phyloP scores from a whole-genome alignment of 352 stramenopile species.

The Globisporangium ultimum region DNA sequence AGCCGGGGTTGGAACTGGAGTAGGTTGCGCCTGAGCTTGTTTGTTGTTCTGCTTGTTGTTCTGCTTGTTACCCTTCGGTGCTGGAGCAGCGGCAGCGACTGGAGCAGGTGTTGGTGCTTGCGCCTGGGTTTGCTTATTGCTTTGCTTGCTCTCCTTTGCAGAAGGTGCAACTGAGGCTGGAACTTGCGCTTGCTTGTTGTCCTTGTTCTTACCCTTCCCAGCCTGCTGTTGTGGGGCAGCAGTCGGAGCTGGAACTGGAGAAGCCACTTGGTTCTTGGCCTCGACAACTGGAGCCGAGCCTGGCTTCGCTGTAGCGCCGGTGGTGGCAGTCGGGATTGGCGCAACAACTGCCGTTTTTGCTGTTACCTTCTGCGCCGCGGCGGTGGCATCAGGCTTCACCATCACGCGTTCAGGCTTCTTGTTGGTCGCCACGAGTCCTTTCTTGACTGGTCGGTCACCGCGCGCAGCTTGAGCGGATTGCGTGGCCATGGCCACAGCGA shows the following conservation, averaged over 20 bases:
- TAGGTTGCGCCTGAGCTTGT: background rate
- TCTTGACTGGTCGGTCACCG: slow-evolving; percentile 5
- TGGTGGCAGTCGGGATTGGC: background rate
- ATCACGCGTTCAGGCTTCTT: slow-evolving; percentile 9
- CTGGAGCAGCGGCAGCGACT: background rate
- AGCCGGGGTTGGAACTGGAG: background rate
- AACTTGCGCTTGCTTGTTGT: slow-evolving; percentile 1
- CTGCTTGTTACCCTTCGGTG: slow-evolving; percentile 4
- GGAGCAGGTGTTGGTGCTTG: background rate
- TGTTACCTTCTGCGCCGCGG: background rate
- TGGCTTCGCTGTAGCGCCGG: background rate
- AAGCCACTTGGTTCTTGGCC: slow-evolving; percentile 3
- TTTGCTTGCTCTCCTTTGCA: slow-evolving; percentile 4
- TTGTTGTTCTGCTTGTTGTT: slow-evolving; percentile 2
- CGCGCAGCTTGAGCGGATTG: slow-evolving; percentile 2
- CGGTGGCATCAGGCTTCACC: slow-evolving; percentile 4
- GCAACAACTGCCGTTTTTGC: slow-evolving; percentile 5
- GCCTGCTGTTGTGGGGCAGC: background rate
- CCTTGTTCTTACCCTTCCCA: background rate
- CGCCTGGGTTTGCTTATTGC: background rate
- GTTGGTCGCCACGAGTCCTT: slow-evolving; percentile 10
- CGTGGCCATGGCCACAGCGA: slow-evolving; percentile 6
- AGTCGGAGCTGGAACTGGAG: background rate
- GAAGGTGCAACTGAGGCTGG: background rate
- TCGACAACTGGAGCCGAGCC: background rate